phyloP scores from a whole-genome alignment of 2,329 filamentous ascomycete species.

The Emydomyces testavorans region DNA sequence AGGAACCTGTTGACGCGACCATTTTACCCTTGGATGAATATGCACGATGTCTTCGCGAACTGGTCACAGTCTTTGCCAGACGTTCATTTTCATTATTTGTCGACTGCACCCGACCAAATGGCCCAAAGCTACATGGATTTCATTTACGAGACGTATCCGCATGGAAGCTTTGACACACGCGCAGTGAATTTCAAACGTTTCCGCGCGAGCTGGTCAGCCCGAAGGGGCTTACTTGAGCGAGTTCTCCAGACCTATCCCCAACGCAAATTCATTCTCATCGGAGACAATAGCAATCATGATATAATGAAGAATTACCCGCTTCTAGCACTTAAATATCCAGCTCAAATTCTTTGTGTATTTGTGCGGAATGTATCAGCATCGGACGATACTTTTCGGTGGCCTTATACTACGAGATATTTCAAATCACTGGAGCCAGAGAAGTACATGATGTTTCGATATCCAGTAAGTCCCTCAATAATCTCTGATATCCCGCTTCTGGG shows the following conservation, averaged over 20 bases:
- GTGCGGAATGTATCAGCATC: slow-evolving; percentile 63
- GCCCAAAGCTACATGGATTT: slow-evolving; percentile 66
- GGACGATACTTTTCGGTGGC: slow-evolving; percentile 55
- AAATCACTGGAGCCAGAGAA: slow-evolving; percentile 51
- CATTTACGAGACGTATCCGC: slow-evolving; percentile 66
- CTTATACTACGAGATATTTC: slow-evolving; percentile 64
- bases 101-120: slow-evolving; percentile 66
- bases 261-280: slow-evolving; percentile 63
- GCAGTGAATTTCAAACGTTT: slow-evolving; percentile 71
- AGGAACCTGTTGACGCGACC: slow-evolving; percentile 64
- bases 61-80: slow-evolving; percentile 57
- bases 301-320: slow-evolving; percentile 54
- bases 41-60: slow-evolving; percentile 67
- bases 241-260: slow-evolving; percentile 64
- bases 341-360: slow-evolving; percentile 66
- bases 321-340: slow-evolving; percentile 54
- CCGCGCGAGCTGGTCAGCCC: slow-evolving; percentile 58
- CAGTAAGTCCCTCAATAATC: slow-evolving; percentile 26
- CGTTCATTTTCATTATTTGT: slow-evolving; percentile 71
- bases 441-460: slow-evolving; percentile 70
- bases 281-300: slow-evolving; percentile 65
- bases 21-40: slow-evolving; percentile 64
- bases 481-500: too few relatives aligned
- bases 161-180: slow-evolving; percentile 64
- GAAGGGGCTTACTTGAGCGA: slow-evolving; percentile 57